A percentile compares a stretch with the other conserved stretches of the same genome.
Evolutionary conservation across 2,329 filamentous ascomycete genomes (phyloP).

Genomic region (Epichloe sylvatica): DNA sequence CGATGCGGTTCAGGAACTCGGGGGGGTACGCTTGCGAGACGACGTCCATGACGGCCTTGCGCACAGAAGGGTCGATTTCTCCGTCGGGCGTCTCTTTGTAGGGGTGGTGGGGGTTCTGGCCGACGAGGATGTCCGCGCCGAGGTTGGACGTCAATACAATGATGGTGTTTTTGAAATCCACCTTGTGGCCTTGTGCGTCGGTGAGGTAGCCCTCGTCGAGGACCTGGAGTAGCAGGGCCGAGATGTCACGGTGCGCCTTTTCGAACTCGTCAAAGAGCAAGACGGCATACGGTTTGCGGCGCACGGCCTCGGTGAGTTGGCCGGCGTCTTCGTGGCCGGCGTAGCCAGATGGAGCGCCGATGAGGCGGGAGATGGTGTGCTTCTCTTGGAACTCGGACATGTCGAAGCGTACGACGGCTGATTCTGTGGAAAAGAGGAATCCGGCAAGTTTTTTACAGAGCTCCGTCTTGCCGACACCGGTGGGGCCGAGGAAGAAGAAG

Average conservation of each 20-base stretch:
- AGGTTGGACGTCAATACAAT: constrained; percentile 95
- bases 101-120: constrained; percentile 50
- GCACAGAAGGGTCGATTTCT: constrained; percentile 59
- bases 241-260: constrained; percentile 92
- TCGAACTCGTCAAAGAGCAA: constrained; percentile 95
- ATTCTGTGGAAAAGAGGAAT: constrained; percentile 86
- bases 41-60: constrained; percentile 75
- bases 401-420: constrained; percentile 84
- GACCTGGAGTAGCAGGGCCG: constrained; percentile 79
- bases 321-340: constrained; percentile 95
- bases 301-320: constrained; percentile 87
- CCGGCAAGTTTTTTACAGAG: constrained; percentile 89
- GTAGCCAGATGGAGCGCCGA: constrained; percentile 86
- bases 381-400: constrained; percentile 98
- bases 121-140: constrained; percentile 80
- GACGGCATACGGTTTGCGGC: constrained; percentile 89
- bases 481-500: constrained; percentile 96
- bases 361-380: constrained; percentile 84
- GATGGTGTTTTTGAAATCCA: constrained; percentile 92
- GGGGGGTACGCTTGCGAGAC: constrained; percentile 65
- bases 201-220: constrained; percentile 94
- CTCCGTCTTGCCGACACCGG: constrained; percentile 93
- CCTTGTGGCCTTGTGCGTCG: constrained; percentile 87
- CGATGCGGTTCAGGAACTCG: constrained; percentile 91
- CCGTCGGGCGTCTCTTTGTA: constrained; percentile 49